These are phyloP conservation scores for Neurospora sp. DNA, from an alignment of 495 filamentous ascomycete species.

Conservation along the genomic window DNA sequence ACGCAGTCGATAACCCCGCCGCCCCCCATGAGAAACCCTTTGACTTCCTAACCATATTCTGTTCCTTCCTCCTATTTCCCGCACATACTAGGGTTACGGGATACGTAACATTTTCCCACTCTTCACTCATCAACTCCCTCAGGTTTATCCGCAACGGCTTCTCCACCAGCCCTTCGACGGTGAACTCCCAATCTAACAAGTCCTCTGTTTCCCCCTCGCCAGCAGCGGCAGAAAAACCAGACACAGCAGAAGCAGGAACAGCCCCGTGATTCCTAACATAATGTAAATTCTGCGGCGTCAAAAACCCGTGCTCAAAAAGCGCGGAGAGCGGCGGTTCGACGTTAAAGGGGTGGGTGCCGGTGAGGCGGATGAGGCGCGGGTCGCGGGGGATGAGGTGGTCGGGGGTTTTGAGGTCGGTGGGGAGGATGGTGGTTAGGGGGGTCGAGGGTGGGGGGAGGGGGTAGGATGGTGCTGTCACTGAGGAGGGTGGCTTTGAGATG, in stretches of 20 bases:
- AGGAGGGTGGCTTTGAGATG: too few relatives aligned
- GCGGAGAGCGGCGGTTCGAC: slow-evolving; percentile 77
- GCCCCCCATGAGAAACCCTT: slow-evolving; percentile 97
- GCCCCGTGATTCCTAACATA: slow-evolving; percentile 94
- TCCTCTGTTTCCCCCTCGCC: too few relatives aligned
- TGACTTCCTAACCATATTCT: slow-evolving; percentile 82
- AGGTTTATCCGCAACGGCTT: slow-evolving; percentile 65
- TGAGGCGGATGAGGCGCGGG: slow-evolving; percentile 75
- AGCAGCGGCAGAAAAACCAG: slow-evolving; percentile 3
- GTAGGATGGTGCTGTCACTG: too few relatives aligned
- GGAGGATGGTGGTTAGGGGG: slow-evolving; percentile 48
- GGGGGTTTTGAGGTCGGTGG: slow-evolving; percentile 70
- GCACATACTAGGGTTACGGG: slow-evolving; percentile 91
- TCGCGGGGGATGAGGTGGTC: slow-evolving; percentile 83
- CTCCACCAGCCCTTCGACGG: slow-evolving; percentile 76
- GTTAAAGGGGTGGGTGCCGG: slow-evolving; percentile 90
- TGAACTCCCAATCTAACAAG: slow-evolving; percentile 64
- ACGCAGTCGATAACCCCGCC: slow-evolving; percentile 76
- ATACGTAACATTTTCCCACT: slow-evolving; percentile 77
- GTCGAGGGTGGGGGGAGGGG: slow-evolving; percentile 65
- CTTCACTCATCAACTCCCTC: slow-evolving; percentile 52
- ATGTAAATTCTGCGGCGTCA: slow-evolving; percentile 86
- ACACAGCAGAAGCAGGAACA: slow-evolving; percentile 67
- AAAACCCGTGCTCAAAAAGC: slow-evolving; percentile 77
- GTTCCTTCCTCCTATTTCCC: slow-evolving; percentile 88